Evolutionary conservation across 371 early-diverging fungal genomes (phyloP).

Genomic region (Mortierella sp.): DNA sequence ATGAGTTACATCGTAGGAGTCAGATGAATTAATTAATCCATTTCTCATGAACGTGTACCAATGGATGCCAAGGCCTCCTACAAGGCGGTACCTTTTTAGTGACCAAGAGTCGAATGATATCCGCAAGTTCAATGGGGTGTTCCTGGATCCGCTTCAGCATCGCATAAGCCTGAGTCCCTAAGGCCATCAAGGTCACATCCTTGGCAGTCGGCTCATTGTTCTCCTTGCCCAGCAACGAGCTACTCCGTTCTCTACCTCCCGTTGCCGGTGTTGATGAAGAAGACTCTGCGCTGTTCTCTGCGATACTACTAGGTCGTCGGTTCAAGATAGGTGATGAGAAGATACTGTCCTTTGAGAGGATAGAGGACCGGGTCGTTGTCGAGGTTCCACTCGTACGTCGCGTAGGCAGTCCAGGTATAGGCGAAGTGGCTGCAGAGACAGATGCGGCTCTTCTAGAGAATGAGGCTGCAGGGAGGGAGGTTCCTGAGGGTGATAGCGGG

Average conservation of each 20-base stretch:
- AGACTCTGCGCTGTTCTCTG: not conserved
- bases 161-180: slow-evolving; percentile 38
- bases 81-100: slow-evolving; percentile 33
- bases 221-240: slow-evolving; percentile 18
- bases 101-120: slow-evolving; percentile 39
- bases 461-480: slow-evolving; percentile 30
- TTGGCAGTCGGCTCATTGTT: slow-evolving; percentile 39
- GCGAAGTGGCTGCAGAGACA: slow-evolving; percentile 34
- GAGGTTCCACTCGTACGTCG: slow-evolving; percentile 23
- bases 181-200: slow-evolving; percentile 33
- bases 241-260: slow-evolving; percentile 19
- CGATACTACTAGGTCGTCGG: slow-evolving; percentile 12
- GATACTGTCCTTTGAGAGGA: slow-evolving; percentile 35
- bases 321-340: slow-evolving; percentile 26
- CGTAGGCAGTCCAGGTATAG: slow-evolving; percentile 13
- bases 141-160: slow-evolving; percentile 49
- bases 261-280: not conserved
- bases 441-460: slow-evolving; percentile 47
- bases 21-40: not conserved
- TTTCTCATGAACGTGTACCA: not conserved
- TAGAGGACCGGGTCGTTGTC: slow-evolving; percentile 31
- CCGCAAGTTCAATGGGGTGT: slow-evolving; percentile 53
- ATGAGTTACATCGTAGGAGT: not conserved
- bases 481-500: slow-evolving; percentile 19
- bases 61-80: not conserved